Percentiles rank a stretch among this genome's conserved stretches.
phyloP scores from a whole-genome alignment of 1,284 basidiomycete genomes.

The Trichosporon inkin region DNA sequence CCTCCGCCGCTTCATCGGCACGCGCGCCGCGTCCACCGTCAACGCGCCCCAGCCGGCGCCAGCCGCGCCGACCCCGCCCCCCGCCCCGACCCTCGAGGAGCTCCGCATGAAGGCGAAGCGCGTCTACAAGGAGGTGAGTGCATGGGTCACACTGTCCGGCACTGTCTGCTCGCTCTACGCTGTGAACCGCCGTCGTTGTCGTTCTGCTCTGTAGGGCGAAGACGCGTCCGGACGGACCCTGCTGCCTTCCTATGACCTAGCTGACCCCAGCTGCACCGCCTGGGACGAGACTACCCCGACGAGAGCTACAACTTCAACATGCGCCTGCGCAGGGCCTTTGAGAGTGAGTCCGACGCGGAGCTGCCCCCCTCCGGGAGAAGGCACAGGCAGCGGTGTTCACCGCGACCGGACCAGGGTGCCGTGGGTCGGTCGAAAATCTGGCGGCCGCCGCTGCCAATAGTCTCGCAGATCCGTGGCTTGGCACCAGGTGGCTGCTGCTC shows the following conservation, averaged over 20 bases:
- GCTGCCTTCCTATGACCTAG: not conserved
- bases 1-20: slow-evolving; percentile 13
- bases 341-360: slow-evolving; percentile 37
- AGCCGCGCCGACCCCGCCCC: not conserved
- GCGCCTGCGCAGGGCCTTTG: slow-evolving; percentile 47
- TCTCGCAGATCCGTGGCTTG: not conserved
- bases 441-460: not conserved
- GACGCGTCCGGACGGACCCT: not conserved
- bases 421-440: not conserved
- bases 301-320: slow-evolving; percentile 49
- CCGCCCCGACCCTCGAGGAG: slow-evolving; percentile 17
- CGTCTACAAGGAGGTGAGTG: slow-evolving; percentile 50
- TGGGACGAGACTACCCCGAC: slow-evolving; percentile 51
- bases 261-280: slow-evolving; percentile 42
- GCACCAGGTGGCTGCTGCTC: not conserved
- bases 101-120: slow-evolving; percentile 42
- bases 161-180: not conserved
- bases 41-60: slow-evolving; percentile 10
- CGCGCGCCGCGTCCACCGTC: slow-evolving; percentile 16
- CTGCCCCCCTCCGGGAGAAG: no score
- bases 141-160: not conserved
- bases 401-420: not conserved
- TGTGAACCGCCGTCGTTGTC: not conserved
- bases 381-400: not conserved
- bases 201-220: no score